Evolutionary conservation across 129 eudicot species (phyloP).

Genomic region (Tagetes patula): DNA sequence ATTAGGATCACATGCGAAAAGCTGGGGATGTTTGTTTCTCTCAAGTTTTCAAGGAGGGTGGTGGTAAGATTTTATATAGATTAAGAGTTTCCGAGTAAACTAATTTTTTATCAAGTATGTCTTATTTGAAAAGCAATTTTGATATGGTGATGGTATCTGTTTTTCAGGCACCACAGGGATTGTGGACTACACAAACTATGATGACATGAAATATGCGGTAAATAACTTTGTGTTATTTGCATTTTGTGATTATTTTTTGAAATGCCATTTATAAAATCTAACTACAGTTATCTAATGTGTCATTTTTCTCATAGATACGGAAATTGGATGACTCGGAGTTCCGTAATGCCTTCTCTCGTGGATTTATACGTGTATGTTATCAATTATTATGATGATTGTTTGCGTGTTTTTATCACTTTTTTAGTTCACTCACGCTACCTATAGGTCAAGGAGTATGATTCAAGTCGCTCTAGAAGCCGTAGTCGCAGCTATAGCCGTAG

Average conservation of each 20-base stretch:
- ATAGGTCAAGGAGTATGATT: conserved; percentile 87
- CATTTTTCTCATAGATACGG: conserved; percentile 51
- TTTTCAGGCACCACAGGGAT: conserved; percentile 85
- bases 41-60: conserved; percentile 84
- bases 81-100: background rate
- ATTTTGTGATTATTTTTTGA: background rate
- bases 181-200: conserved; percentile 90
- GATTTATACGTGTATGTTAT: conserved; percentile 69
- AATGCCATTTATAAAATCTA: background rate
- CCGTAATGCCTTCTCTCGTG: conserved; percentile 73
- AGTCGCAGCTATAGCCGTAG: conserved; percentile 62
- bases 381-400: background rate
- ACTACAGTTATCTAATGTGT: background rate
- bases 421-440: background rate
- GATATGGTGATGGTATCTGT: background rate
- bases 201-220: conserved; percentile 97
- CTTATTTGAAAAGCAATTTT: background rate
- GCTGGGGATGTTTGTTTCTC: conserved; percentile 97
- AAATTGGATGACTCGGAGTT: conserved; percentile 92
- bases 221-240: conserved; percentile 12
- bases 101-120: background rate
- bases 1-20: conserved; percentile 93
- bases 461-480: conserved; percentile 79
- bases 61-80: conserved; percentile 51
- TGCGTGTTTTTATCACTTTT: background rate